Base-by-base conservation (phyloP, 2,329 filamentous ascomycete genomes). In the Orbilia ellipsospora region DNA sequence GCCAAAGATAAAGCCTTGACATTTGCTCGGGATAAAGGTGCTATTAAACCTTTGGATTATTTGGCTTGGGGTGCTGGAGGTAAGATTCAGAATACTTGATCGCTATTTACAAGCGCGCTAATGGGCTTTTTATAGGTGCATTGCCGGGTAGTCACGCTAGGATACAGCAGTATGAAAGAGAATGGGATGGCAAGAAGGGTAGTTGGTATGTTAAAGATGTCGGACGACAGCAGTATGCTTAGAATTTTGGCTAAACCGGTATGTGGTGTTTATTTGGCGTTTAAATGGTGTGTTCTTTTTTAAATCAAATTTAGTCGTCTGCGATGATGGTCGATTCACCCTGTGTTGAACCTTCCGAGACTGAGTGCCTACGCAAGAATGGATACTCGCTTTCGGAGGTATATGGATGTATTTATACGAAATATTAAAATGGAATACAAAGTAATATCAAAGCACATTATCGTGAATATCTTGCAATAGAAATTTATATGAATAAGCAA, bases 51-150 rank as follows among this genome's bases (percentile, higher is more conserved):
- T 5, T 48, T 72, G 16, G 73, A 77, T 56, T 77, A 77, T 26
- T 28, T 77, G 7, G 73, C 73, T 15, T 72, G 73, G 73, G 66
- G 73, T 13, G 73, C 67, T 57, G 73, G 73, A 62, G 73, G 73
- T 77, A 69, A 60, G 48, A 13, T 57, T 42, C 36, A 23, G 13
- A 1, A 31, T 13, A 15, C 13, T 48, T 2, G 1, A 7, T 6
- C 10, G 8, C 13, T 48, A 1, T 13, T 15, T 48, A 10, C 44
- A 48, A 42, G 20, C 31, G 23, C 42, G 31, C 61, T 73, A 56
- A 73, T 42, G 15, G 15, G 7, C 8, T 48, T 4, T 28, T 10
- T 60, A 2, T 31, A 75, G 72, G 72, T 54, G 73, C 73, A 7
- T 44, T 77, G 23, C 73, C 72, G 13, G 73, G 73, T 54, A 72